Evolutionary conservation across 371 early-diverging fungal genomes (phyloP), one percentile per base, ranked within the genome.

Genomic region (Blyttiomyces sp.): DNA sequence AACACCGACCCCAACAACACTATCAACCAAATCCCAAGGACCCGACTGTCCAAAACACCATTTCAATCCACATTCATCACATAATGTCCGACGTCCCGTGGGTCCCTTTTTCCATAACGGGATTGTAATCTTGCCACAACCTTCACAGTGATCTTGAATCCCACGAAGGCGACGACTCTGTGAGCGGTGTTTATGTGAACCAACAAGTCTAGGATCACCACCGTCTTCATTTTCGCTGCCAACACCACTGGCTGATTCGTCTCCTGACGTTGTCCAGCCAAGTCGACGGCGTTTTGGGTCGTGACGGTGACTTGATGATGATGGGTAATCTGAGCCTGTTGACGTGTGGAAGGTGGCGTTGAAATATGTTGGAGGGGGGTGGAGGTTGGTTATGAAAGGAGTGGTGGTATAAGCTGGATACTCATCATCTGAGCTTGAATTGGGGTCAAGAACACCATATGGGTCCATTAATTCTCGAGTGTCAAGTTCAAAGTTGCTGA

Each of bases 401-500:
- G n/a, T n/a, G n/a, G n/a, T n/a, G n/a, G n/a, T 23, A 27, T 46
- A 46, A 46, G 46, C 23, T 13, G 46, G 46, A 13, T 39, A n/a
- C 9, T 46, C 46, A 21, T 46, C 46, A 33, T 57, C 57, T 11
- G 24, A 23, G 28, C 21, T 31, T 3, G 49, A 27, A 11, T 19
- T 19, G 28, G 23, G 42, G 32, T 57, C 57, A 27, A 57, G 57
- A 4, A 57, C 34, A 46, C 48, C 39, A 36, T 59, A 49, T 19
- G 66, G 66, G 28, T 65, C 66, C 66, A 65, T 65, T 4, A 65
- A 35, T 17, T 65, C 66, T 19, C 36, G 24, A 19, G 30, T 60
- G 45, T 64, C 59, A 5, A 42, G 49, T 17, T 64, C 64, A 17
- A 46, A n/a, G n/a, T n/a, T n/a, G n/a, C n/a, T n/a, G n/a, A n/a